Evolutionary conservation across 345 rosid genomes (phyloP).

Genomic region (Raphanus sativus): DNA sequence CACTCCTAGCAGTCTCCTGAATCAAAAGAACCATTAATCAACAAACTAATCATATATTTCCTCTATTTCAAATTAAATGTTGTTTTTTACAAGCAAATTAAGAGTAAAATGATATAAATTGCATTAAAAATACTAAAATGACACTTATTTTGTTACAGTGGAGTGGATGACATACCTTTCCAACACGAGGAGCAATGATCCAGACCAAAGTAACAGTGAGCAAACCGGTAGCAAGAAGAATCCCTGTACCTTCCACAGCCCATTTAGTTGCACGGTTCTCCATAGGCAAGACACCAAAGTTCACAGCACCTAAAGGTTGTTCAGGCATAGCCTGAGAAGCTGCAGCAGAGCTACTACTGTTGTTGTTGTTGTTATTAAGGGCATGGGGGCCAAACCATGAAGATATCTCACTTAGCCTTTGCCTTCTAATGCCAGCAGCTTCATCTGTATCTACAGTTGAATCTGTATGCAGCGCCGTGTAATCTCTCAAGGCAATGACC

Average conservation of each 20-base stretch:
- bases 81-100: no score
- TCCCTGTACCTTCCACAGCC: slow-evolving; percentile 96
- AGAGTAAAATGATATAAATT: no score
- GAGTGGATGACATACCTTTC: slow-evolving; percentile 92
- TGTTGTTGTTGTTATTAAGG: slow-evolving; percentile 34
- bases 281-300: slow-evolving; percentile 48
- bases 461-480: slow-evolving; percentile 48
- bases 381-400: slow-evolving; percentile 75
- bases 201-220: slow-evolving; percentile 90
- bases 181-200: slow-evolving; percentile 97
- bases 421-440: slow-evolving; percentile 75
- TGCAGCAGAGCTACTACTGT: slow-evolving; percentile 43
- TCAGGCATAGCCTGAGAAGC: slow-evolving; percentile 65
- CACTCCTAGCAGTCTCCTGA: slow-evolving; percentile 92
- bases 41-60: neutral
- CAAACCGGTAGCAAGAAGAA: slow-evolving; percentile 85
- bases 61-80: neutral
- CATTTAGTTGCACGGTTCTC: slow-evolving; percentile 87
- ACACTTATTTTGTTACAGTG: no score
- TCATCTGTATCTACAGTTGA: slow-evolving; percentile 75
- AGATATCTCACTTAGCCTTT: slow-evolving; percentile 75
- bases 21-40: neutral
- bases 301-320: slow-evolving; percentile 52
- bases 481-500: slow-evolving; percentile 66
- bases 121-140: no score